Evolutionary conservation across 2,329 filamentous ascomycete genomes (phyloP), one percentile per base, ranked within the genome.

Genomic region (Xylaria sp.): DNA sequence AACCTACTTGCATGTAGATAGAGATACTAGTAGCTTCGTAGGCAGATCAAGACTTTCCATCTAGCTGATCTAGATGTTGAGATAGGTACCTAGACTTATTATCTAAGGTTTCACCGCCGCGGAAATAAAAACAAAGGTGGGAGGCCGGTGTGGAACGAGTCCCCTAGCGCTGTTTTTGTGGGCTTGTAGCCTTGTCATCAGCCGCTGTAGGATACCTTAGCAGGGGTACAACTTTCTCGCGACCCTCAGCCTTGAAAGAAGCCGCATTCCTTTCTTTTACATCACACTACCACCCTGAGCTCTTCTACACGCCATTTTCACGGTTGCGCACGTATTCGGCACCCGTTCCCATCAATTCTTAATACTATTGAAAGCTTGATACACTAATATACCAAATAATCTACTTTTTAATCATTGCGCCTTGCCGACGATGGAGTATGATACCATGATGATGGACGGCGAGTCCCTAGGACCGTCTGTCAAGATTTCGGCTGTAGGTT

Each of bases 391-490:
- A n/a, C 23, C 20, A 20, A 48, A 53, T 58, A 44, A 31, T 59
- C 17, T 44, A 9, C n/a, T 42, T 56, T 56, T n/a, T 20, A 11
- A 40, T n/a, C 36, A 13, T 46, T 36, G 56, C 38, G 54, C 59
- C 23, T 7, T 7, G 40, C 53, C 15, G 5, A 71, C 36, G 61
- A 88, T 89, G 86, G 86, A 89, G 73, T 89, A 88, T 79, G 87
- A 89, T 72, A 82, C 85, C 42, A 86, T 88, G 84, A 84, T 85
- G 78, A 85, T 88, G 81, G 87, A 89, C 73, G 84, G 82, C 77
- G 87, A 89, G 79, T 80, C 85, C 53, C 80, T 87, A 70, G 86
- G 86, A 72, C 86, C 85, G 70, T 83, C 83, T 69, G 86, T 88
- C 79, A 89, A 88, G 78, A 88, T 89, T 74, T 88, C 86, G 66